A percentile compares a stretch with the other conserved stretches of the same genome.
These are phyloP conservation scores for Teratosphaeria nubilosa DNA, from an alignment of 2,329 filamentous ascomycete genomes.

Conservation along the genomic window DNA sequence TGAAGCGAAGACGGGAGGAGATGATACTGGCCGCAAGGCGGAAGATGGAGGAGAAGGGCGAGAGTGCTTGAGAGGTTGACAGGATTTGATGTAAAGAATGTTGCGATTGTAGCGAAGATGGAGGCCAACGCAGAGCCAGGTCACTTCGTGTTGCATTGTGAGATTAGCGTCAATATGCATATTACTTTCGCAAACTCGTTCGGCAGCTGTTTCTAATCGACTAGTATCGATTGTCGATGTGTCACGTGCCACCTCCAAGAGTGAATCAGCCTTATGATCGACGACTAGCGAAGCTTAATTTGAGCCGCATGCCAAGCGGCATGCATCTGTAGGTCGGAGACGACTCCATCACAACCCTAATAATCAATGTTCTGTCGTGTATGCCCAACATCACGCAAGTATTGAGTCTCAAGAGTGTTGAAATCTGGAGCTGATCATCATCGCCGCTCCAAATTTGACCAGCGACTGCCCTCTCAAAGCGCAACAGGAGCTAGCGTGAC, in stretches of 20 bases:
- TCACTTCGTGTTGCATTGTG: too few relatives aligned
- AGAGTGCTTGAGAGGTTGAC: slow-evolving; percentile 7
- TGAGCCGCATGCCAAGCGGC: neutral
- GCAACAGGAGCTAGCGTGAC: neutral
- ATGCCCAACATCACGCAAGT: slow-evolving; percentile 1
- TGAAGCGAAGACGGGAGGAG: slow-evolving; percentile 60
- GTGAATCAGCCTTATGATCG: neutral
- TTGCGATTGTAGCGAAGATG: neutral
- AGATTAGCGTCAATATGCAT: too few relatives aligned
- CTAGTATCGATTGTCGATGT: neutral
- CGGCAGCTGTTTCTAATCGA: neutral
- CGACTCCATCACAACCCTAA: slow-evolving; percentile 7
- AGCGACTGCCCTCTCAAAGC: neutral
- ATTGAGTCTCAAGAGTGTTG: neutral
- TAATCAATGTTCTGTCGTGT: slow-evolving; percentile 21
- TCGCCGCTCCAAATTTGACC: too few relatives aligned
- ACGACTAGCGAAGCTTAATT: neutral
- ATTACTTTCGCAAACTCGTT: too few relatives aligned
- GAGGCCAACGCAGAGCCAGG: too few relatives aligned
- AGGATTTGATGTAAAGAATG: neutral
- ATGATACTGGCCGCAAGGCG: slow-evolving; percentile 29
- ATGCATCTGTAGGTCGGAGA: neutral
- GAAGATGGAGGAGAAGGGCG: slow-evolving; percentile 25
- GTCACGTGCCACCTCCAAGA: neutral
- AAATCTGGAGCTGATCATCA: neutral